Conservation (phyloP, 2,329 filamentous ascomycete genomes). For the Apiospora kogelbergensis region DNA sequence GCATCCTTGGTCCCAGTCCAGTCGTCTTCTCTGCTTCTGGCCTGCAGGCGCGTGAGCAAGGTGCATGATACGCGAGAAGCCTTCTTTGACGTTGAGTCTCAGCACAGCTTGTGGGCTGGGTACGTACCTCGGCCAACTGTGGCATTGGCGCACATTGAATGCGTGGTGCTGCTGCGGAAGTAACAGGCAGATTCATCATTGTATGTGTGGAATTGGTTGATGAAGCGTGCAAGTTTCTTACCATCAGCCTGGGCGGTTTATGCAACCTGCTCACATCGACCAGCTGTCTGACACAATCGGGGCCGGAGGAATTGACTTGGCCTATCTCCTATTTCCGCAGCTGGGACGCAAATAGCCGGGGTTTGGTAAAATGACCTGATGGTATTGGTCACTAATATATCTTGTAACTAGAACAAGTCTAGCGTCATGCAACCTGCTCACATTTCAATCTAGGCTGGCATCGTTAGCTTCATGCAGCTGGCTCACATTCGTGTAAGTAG, state of each 20-base stretch:
- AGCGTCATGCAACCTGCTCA: constrained; percentile 37
- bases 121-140: constrained; percentile 38
- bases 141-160: constrained; percentile 34
- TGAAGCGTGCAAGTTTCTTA: constrained; percentile 13
- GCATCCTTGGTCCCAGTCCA: constrained; percentile 46
- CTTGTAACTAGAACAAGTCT: constrained; percentile 20
- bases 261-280: constrained; percentile 23
- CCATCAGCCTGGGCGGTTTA: constrained; percentile 11
- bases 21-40: constrained; percentile 39
- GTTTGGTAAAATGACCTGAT: neutral
- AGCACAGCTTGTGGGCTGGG: constrained; percentile 12
- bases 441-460: constrained; percentile 14
- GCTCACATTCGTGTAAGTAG: constrained; percentile 21
- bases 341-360: constrained; percentile 16
- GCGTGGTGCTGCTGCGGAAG: constrained; percentile 18
- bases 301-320: neutral
- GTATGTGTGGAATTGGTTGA: too few species aligned
- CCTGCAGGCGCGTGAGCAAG: constrained; percentile 33
- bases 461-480: constrained; percentile 22
- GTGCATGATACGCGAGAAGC: too few species aligned
- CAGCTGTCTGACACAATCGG: constrained; percentile 17
- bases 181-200: too few species aligned
- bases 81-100: constrained; percentile 5
- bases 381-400: constrained; percentile 1
- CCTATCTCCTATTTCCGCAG: constrained; percentile 3